Evolutionary conservation across 129 eudicot genomes (phyloP).

Genomic region (Pittosporum tobira): DNA sequence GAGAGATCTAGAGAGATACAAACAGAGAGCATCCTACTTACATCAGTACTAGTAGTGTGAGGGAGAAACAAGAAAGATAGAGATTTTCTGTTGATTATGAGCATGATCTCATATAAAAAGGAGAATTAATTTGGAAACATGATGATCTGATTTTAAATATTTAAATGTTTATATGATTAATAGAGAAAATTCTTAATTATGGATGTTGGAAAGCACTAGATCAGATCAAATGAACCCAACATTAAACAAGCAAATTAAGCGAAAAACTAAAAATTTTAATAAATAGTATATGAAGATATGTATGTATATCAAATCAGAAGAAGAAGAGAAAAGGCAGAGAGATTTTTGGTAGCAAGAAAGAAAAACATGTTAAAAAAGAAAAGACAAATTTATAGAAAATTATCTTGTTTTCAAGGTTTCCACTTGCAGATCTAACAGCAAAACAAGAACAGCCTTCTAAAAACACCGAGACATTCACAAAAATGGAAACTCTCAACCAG

Average conservation of each 20-base stretch:
- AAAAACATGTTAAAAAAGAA: constrained; percentile 1
- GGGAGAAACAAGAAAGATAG: no score
- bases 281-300: neutral
- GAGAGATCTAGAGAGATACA: neutral
- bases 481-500: constrained; percentile 36
- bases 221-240: neutral
- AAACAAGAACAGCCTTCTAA: constrained; percentile 49
- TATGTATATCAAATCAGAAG: constrained; percentile 1
- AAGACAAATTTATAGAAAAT: neutral
- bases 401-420: constrained; percentile 39
- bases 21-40: no score
- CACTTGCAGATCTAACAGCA: constrained; percentile 78
- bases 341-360: neutral
- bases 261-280: constrained; percentile 6
- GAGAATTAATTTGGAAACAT: no score
- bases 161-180: neutral
- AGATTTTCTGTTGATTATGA: no score
- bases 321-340: constrained; percentile 15
- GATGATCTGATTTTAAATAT: neutral
- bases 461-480: constrained; percentile 56
- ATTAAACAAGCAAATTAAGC: constrained; percentile 6
- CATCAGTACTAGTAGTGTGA: no score
- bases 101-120: no score
- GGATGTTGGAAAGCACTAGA: neutral
- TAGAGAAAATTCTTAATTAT: neutral